These are phyloP conservation scores for Eleusine coracana DNA, from an alignment of 176 grass and related monocot species.

Conservation along the genomic window DNA sequence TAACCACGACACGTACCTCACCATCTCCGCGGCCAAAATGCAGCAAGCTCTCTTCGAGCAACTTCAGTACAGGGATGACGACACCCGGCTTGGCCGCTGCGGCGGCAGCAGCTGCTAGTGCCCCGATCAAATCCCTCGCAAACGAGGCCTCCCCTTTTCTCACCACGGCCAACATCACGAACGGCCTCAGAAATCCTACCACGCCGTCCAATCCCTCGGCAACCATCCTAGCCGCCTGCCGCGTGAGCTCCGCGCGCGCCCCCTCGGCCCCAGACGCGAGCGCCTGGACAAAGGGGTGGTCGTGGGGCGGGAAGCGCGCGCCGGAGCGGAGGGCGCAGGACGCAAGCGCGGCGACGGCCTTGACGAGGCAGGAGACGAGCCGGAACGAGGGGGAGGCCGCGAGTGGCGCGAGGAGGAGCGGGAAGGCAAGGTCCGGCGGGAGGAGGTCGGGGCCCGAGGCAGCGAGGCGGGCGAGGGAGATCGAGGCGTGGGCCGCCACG, in stretches of 20 bases:
- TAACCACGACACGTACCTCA: constrained; percentile 34
- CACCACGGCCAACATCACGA: constrained; percentile 60
- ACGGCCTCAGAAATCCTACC: constrained; percentile 56
- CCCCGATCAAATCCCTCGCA: constrained; percentile 60
- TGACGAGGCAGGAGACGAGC: constrained; percentile 47
- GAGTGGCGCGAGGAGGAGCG: constrained; percentile 49
- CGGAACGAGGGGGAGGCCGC: constrained; percentile 33
- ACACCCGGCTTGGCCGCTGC: constrained; percentile 32
- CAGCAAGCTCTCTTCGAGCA: constrained; percentile 53
- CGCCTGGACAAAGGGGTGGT: constrained; percentile 72
- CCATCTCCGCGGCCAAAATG: constrained; percentile 50
- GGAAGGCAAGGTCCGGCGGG: constrained; percentile 25
- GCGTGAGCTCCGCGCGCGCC: constrained; percentile 44
- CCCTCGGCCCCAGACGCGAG: constrained; percentile 47
- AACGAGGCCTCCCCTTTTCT: constrained; percentile 47
- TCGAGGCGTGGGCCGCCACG: constrained; percentile 22
- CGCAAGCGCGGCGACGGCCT: constrained; percentile 47
- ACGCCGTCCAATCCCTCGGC: constrained; percentile 35
- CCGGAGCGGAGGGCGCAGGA: constrained; percentile 46
- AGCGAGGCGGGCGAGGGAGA: constrained; percentile 45
- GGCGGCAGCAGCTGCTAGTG: constrained; percentile 42
- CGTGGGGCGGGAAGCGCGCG: constrained; percentile 43
- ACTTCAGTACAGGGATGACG: constrained; percentile 50
- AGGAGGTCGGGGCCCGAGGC: constrained; percentile 45
- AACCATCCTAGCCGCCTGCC: constrained; percentile 60